These are phyloP conservation scores for Wickerhamomyces pijperi DNA, from an alignment of 805 yeast species.

Conservation along the genomic window DNA sequence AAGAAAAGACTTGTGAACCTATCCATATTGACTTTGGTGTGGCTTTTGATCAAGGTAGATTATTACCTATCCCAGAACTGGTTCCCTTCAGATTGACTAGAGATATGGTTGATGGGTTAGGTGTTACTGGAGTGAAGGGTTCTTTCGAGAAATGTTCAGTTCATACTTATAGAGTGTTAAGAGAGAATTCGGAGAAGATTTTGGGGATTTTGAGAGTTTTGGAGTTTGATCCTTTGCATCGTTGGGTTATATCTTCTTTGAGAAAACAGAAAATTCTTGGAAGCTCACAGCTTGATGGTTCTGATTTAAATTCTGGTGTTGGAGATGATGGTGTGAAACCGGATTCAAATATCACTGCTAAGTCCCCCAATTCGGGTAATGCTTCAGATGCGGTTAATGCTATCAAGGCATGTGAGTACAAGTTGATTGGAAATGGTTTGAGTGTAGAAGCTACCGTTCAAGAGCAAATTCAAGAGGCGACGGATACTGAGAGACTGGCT, in stretches of 20 bases:
- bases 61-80: conserved; percentile 78
- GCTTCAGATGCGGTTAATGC: conserved; percentile 68
- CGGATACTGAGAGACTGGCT: conserved; percentile 55
- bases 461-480: conserved; percentile 70
- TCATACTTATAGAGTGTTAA: conserved; percentile 54
- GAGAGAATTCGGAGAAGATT: conserved; percentile 58
- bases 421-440: conserved; percentile 53
- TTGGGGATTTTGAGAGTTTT: conserved; percentile 76
- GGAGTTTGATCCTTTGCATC: conserved; percentile 84
- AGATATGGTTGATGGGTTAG: conserved; percentile 89
- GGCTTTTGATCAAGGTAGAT: conserved; percentile 88
- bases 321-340: conserved; percentile 3
- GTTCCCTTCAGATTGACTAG: conserved; percentile 90
- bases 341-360: conserved; percentile 1
- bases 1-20: conserved; percentile 76
- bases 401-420: conserved; percentile 56
- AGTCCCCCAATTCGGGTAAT: conserved; percentile 4
- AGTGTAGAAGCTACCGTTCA: conserved; percentile 79
- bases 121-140: conserved; percentile 77
- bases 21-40: conserved; percentile 94
- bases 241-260: conserved; percentile 82
- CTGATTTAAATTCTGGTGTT: background rate
- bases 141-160: conserved; percentile 65
- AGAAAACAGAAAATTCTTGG: conserved; percentile 45
- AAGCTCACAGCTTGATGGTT: too few species aligned